phyloP scores from a whole-genome alignment of 805 yeast genomes.

The Ogataea pilisensis region DNA sequence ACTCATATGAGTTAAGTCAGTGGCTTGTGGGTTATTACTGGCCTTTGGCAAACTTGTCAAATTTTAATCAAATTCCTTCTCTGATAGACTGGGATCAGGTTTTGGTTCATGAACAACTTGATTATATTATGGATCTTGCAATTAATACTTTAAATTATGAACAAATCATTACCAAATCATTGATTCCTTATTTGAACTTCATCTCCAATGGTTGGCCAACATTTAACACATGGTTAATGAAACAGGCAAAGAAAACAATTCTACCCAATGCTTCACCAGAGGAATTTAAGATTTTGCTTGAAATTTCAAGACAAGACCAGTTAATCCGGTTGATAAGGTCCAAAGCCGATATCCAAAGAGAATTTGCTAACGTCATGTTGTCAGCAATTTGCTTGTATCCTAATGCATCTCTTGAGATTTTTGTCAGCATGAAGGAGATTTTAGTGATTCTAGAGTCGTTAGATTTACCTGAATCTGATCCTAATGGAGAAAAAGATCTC shows the following conservation, averaged over 20 bases:
- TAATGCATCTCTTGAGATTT: conserved; percentile 20
- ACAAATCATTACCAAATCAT: conserved; percentile 8
- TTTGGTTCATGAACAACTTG: conserved; percentile 17
- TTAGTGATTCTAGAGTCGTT: conserved; percentile 16
- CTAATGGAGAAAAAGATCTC: neutral
- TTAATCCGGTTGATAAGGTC: conserved; percentile 11
- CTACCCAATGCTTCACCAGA: conserved; percentile 2
- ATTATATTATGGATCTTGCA: conserved; percentile 13
- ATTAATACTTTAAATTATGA: conserved; percentile 3
- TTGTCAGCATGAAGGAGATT: conserved; percentile 26
- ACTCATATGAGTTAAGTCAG: conserved; percentile 8
- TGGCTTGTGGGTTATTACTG: conserved; percentile 23
- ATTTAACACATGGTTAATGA: conserved; percentile 20
- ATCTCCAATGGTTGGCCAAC: conserved; percentile 9
- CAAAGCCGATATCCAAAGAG: neutral
- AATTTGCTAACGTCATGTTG: conserved; percentile 19
- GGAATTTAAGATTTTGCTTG: conserved; percentile 12
- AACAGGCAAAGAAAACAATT: conserved; percentile 11
- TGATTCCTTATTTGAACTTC: conserved; percentile 21
- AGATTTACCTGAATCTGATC: conserved; percentile 5
- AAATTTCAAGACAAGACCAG: conserved; percentile 20
- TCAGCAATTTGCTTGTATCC: conserved; percentile 24
- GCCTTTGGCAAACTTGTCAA: conserved; percentile 19
- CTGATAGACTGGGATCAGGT: conserved; percentile 20
- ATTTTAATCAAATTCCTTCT: conserved; percentile 8